Base-by-base conservation (phyloP, 805 yeast species). In the Candida pseudofarinosa region DNA sequence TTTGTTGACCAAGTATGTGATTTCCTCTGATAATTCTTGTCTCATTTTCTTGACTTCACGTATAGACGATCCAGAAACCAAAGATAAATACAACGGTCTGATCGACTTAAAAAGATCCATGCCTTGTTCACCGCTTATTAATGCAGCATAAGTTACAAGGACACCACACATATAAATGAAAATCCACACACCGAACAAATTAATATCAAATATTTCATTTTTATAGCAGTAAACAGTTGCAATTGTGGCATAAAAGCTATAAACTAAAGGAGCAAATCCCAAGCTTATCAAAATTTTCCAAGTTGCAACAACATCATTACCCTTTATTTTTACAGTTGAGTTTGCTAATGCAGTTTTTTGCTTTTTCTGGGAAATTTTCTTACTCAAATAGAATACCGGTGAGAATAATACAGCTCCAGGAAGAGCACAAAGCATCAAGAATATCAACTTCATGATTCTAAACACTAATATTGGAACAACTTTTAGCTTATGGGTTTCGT, bases 271-370 rank as follows among this genome's bases (percentile, higher is more conserved):
- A 0, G 97, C 95, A 41, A 88, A 67, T 4, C 91, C 95, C 77
- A 93, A 77, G 28, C 90, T 81, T 33, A 91, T 88, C 49, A 93
- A 71, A 37, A 93, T 83, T 63, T 93, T 93, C 99, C 99, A 93
- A 1, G 98, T 90, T 1, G 98, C 98, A 46, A 93, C 78, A 19
- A 93, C 97, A 62, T 93, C 99, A 44, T 81, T 84, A 14, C 96
- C 99, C 56, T 82, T 81, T 46, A 93, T 83, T 60, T 93, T 93
- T 17, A 93, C 99, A 0, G 89, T 76, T 0, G 97, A 89, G 5
- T 77, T 83, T 8, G 89, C 90, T 46, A 93, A 71, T 0, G 98
- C 99, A 37, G 79, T 76, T 44, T 65, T 71, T 26, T 91, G 88
- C 63, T 90, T 89, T 45, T 73, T 71, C 35, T 71, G 75, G 7